A percentile compares a stretch with the other conserved stretches of the same genome.
Evolutionary conservation across 352 stramenopile species (phyloP).

Genomic region (Pythium brassicae): DNA sequence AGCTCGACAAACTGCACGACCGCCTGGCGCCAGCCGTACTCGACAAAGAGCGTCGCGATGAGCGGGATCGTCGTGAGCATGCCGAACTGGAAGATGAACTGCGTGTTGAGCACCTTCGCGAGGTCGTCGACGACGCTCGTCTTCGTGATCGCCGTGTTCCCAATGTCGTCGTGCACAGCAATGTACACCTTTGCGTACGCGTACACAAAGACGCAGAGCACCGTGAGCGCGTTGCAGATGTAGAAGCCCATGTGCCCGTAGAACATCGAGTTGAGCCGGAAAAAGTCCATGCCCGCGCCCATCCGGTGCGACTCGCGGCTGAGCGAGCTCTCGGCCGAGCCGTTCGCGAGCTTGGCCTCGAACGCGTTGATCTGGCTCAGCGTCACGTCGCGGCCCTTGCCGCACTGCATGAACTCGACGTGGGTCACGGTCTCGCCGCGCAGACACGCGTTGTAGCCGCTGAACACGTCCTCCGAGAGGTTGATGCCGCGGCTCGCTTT

Average conservation of each 20-base stretch:
- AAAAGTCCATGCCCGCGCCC: slow-evolving; percentile 83
- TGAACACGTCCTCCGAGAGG: slow-evolving; percentile 88
- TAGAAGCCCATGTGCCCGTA: slow-evolving; percentile 89
- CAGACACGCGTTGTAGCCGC: slow-evolving; percentile 79
- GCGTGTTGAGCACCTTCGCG: slow-evolving; percentile 75
- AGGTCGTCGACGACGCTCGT: slow-evolving; percentile 70
- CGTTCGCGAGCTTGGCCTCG: slow-evolving; percentile 83
- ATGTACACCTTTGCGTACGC: slow-evolving; percentile 86
- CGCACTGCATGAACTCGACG: slow-evolving; percentile 86
- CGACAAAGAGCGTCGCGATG: slow-evolving; percentile 78
- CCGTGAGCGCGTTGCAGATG: slow-evolving; percentile 78
- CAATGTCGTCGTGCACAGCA: slow-evolving; percentile 65
- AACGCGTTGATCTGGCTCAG: slow-evolving; percentile 87
- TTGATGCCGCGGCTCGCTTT: slow-evolving; percentile 89
- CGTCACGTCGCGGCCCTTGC: slow-evolving; percentile 85
- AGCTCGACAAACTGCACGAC: slow-evolving; percentile 80
- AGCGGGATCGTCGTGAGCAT: slow-evolving; percentile 86
- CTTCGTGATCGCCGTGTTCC: slow-evolving; percentile 72
- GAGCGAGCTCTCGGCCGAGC: slow-evolving; percentile 75
- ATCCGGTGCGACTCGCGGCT: slow-evolving; percentile 80
- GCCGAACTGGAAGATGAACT: slow-evolving; percentile 88
- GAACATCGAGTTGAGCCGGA: slow-evolving; percentile 88
- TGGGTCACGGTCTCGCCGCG: slow-evolving; percentile 77
- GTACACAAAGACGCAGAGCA: slow-evolving; percentile 81
- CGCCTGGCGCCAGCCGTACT: slow-evolving; percentile 80